These are phyloP conservation scores for Xerophyta viscosa DNA, from an alignment of 106 monocot genomes.

Conservation along the genomic window DNA sequence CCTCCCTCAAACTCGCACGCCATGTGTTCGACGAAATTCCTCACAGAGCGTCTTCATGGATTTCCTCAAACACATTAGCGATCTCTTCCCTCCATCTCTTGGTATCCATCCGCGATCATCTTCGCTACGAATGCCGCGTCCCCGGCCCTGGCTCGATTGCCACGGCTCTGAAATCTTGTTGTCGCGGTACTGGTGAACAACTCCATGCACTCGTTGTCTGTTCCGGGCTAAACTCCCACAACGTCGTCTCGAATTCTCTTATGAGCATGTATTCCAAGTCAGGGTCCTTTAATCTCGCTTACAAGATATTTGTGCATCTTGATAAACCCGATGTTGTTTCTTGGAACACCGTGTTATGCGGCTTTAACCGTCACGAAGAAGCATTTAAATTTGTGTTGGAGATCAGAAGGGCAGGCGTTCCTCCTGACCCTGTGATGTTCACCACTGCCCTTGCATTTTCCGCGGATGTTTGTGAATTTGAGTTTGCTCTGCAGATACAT, in stretches of 20 bases:
- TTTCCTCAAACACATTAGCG: not conserved
- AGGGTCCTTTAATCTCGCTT: conserved; percentile 23
- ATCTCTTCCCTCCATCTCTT: conserved; percentile 6
- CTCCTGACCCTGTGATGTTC: conserved; percentile 57
- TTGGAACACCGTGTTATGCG: conserved; percentile 78
- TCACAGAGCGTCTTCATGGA: not conserved
- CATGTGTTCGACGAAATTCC: conserved; percentile 39
- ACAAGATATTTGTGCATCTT: conserved; percentile 28
- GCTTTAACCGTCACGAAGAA: conserved; percentile 8
- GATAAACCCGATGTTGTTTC: conserved; percentile 43
- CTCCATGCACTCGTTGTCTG: conserved; percentile 41
- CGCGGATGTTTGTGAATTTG: conserved; percentile 13
- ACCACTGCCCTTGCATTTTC: conserved; percentile 38
- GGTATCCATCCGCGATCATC: conserved; percentile 1
- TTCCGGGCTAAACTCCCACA: conserved; percentile 33
- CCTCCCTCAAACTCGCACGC: not conserved
- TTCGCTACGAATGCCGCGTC: conserved; percentile 6
- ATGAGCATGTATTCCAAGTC: conserved; percentile 62
- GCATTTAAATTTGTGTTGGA: conserved; percentile 33
- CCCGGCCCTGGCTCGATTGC: conserved; percentile 16
- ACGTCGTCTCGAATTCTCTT: conserved; percentile 59
- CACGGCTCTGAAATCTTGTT: conserved; percentile 25
- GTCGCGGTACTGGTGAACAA: conserved; percentile 10
- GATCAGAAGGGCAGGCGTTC: conserved; percentile 44
- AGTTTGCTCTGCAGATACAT: conserved; percentile 28